These are phyloP conservation scores for Alternaria burnsii DNA, from an alignment of 2,329 filamentous ascomycete genomes.

Conservation along the genomic window DNA sequence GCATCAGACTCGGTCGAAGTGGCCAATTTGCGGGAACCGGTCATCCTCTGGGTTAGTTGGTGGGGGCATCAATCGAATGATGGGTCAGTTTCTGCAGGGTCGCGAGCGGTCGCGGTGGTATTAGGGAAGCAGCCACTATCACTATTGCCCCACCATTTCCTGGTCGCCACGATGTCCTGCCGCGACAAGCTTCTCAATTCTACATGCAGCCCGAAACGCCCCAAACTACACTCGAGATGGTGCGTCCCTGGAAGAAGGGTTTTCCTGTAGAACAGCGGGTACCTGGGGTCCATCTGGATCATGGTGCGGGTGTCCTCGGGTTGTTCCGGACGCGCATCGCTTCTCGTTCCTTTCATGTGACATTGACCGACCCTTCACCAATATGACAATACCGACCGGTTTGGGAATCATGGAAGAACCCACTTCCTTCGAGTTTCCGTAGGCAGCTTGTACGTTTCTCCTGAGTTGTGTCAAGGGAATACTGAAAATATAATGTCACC, in stretches of 20 bases:
- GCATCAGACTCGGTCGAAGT: slow-evolving; percentile 4
- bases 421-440: too few relatives aligned
- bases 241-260: not conserved
- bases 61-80: not conserved
- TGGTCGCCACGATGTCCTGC: slow-evolving; percentile 1
- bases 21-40: not conserved
- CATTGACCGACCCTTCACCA: not conserved
- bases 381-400: not conserved
- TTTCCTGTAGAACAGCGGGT: not conserved
- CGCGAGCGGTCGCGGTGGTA: not conserved
- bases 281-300: not conserved
- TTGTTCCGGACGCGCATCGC: not conserved
- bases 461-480: too few relatives aligned
- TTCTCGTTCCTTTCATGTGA: not conserved
- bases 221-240: not conserved
- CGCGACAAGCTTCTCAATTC: not conserved
- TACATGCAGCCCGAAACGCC: not conserved
- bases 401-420: too few relatives aligned
- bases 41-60: not conserved
- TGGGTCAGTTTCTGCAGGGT: slow-evolving; percentile 2
- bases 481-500: too few relatives aligned
- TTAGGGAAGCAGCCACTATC: slow-evolving; percentile 17
- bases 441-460: too few relatives aligned
- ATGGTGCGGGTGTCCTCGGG: not conserved
- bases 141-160: slow-evolving; percentile 1